Conservation (phyloP, 1,284 basidiomycete species). For the Boletus coffeatus region DNA sequence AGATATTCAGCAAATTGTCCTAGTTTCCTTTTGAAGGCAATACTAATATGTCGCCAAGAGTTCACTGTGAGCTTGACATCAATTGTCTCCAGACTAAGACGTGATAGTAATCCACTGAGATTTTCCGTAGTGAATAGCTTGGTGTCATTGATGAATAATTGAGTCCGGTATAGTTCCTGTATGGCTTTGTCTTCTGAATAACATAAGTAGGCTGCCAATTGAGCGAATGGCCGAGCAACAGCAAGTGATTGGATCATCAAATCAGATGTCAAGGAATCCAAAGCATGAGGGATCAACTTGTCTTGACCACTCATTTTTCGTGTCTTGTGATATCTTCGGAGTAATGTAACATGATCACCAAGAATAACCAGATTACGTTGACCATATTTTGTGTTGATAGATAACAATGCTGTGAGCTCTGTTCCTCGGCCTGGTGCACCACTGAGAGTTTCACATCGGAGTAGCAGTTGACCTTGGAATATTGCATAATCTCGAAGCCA, state of each 20-base stretch:
- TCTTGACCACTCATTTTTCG: not conserved
- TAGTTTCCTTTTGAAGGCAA: not conserved
- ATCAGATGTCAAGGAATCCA: not conserved
- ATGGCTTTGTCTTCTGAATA: not conserved
- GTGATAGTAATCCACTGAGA: not conserved
- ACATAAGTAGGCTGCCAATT: not conserved
- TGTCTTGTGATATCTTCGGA: not conserved
- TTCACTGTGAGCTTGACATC: not conserved
- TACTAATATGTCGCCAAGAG: not conserved
- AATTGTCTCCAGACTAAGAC: not conserved
- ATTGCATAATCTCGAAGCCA: not conserved
- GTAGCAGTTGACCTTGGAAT: not conserved
- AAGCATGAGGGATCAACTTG: not conserved
- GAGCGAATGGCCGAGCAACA: not conserved
- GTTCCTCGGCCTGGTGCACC: not conserved
- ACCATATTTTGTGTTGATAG: not conserved
- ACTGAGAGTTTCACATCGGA: not conserved
- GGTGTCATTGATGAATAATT: not conserved
- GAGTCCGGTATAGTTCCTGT: not conserved
- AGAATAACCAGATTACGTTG: not conserved
- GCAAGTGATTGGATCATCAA: not conserved
- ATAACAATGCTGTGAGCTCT: not conserved
- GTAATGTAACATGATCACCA: not conserved
- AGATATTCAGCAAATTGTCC: not conserved
- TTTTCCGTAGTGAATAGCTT: not conserved